A percentile compares a stretch with the other conserved stretches of the same genome.
phyloP scores from a whole-genome alignment of 2,329 filamentous ascomycete species.

The Cladosporium sp. region DNA sequence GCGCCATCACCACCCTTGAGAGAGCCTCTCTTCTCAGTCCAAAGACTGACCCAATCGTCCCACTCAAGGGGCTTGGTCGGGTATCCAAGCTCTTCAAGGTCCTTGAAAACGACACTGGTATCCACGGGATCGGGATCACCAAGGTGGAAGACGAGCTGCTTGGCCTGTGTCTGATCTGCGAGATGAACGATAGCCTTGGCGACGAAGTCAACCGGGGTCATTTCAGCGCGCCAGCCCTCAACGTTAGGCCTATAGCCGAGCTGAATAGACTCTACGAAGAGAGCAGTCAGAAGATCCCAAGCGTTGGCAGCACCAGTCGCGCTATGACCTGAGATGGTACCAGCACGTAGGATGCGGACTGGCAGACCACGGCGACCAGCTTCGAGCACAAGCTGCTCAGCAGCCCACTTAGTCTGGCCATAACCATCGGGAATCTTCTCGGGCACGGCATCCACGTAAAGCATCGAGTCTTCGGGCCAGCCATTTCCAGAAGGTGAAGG shows the following conservation, averaged over 20 bases:
- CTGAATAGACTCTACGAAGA: constrained; percentile 72
- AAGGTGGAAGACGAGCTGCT: constrained; percentile 67
- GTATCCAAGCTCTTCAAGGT: constrained; percentile 65
- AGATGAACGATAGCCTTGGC: constrained; percentile 69
- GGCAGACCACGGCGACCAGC: constrained; percentile 65
- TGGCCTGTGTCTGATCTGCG: constrained; percentile 57
- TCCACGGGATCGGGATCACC: constrained; percentile 68
- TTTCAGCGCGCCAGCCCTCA: constrained; percentile 72
- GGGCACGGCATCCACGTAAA: constrained; percentile 65
- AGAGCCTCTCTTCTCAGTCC: constrained; percentile 65
- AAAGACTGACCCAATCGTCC: constrained; percentile 70
- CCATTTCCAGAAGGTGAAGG: constrained; percentile 58
- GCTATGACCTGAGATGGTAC: constrained; percentile 76
- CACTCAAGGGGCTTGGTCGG: constrained; percentile 62
- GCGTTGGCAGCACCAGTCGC: constrained; percentile 70
- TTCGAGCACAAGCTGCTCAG: constrained; percentile 68
- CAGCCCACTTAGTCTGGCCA: constrained; percentile 77
- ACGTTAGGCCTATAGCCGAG: constrained; percentile 67
- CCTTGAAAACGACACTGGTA: constrained; percentile 61
- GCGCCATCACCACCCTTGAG: constrained; percentile 64
- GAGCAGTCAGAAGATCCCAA: constrained; percentile 70
- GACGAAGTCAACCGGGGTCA: constrained; percentile 81
- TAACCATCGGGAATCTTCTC: constrained; percentile 68
- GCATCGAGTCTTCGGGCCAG: constrained; percentile 66
- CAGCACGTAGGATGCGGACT: constrained; percentile 66